These are phyloP conservation scores for Taphrina wiesneri DNA, from an alignment of 1,139 yeast species.

Conservation along the genomic window DNA sequence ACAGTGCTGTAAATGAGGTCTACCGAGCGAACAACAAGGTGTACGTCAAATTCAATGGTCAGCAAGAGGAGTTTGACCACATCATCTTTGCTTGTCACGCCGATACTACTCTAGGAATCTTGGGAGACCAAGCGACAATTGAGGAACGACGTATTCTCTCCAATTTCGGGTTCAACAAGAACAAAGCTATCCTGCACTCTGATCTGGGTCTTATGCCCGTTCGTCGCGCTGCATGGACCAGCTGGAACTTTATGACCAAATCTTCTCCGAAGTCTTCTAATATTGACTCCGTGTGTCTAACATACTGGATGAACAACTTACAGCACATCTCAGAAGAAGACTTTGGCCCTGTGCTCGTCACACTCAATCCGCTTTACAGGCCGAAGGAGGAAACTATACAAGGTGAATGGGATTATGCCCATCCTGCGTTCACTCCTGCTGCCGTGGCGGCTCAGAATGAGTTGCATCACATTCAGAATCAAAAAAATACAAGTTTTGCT, in stretches of 20 bases:
- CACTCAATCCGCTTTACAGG: slow-evolving; percentile 21
- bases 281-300: slow-evolving; percentile 27
- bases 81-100: slow-evolving; percentile 32
- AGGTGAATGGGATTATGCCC: slow-evolving; percentile 25
- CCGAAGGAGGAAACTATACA: slow-evolving; percentile 16
- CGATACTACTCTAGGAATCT: slow-evolving; percentile 17
- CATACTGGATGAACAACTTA: slow-evolving; percentile 29
- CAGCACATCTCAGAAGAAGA: slow-evolving; percentile 23
- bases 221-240: slow-evolving; percentile 29
- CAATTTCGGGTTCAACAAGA: slow-evolving; percentile 22
- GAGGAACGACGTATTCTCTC: slow-evolving; percentile 13
- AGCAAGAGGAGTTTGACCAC: slow-evolving; percentile 29
- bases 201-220: slow-evolving; percentile 26
- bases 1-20: slow-evolving; percentile 19
- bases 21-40: slow-evolving; percentile 28
- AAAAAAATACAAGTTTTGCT: slow-evolving; percentile 18
- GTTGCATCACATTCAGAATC: slow-evolving; percentile 15
- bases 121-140: slow-evolving; percentile 19
- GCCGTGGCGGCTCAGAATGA: slow-evolving; percentile 27
- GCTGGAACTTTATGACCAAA: slow-evolving; percentile 30
- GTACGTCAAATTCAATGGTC: slow-evolving; percentile 25
- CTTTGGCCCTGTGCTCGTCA: slow-evolving; percentile 27
- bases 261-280: slow-evolving; percentile 6
- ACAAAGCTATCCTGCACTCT: slow-evolving; percentile 24
- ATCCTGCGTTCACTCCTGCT: slow-evolving; percentile 28